Evolutionary conservation across 768 basidiomycete species (phyloP).

Genomic region (Sarcomyxa edulis): DNA sequence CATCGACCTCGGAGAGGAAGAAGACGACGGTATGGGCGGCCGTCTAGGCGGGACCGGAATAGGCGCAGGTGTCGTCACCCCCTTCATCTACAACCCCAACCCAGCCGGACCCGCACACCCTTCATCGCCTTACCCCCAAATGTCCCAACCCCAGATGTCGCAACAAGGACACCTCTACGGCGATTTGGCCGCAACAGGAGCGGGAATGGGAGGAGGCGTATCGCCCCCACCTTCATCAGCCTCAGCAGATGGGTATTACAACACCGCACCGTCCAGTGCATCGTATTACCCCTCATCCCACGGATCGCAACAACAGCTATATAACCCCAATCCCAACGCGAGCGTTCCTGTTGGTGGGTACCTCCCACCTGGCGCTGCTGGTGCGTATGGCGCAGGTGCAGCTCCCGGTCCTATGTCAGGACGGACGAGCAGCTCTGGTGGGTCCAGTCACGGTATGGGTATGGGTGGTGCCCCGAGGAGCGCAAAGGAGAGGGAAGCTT

Average conservation of each 20-base stretch:
- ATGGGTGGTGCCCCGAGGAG: conserved; percentile 2
- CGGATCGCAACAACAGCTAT: neutral
- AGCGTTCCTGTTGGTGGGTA: conserved; percentile 3
- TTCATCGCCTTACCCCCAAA: neutral
- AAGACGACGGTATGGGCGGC: conserved; percentile 32
- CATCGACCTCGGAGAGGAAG: conserved; percentile 13
- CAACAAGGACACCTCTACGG: conserved; percentile 4
- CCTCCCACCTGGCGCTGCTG: neutral
- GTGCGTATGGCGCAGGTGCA: neutral
- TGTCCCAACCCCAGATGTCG: conserved; percentile 1
- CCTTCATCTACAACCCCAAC: conserved; percentile 14
- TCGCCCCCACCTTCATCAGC: neutral
- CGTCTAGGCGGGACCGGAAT: conserved; percentile 20
- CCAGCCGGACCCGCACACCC: neutral
- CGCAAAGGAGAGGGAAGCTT: conserved; percentile 7
- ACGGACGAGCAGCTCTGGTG: neutral
- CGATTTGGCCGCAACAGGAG: too few relatives aligned
- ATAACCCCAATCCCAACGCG: neutral
- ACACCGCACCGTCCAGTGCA: neutral
- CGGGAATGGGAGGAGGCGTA: neutral
- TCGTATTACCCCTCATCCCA: neutral
- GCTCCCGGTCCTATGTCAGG: neutral
- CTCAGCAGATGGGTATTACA: neutral
- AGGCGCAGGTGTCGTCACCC: conserved; percentile 29
- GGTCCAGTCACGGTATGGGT: conserved; percentile 1